Evolutionary conservation across 2,329 filamentous ascomycete species (phyloP), one percentile per base, ranked within the genome.

Genomic region (Orbilia brochopaga): DNA sequence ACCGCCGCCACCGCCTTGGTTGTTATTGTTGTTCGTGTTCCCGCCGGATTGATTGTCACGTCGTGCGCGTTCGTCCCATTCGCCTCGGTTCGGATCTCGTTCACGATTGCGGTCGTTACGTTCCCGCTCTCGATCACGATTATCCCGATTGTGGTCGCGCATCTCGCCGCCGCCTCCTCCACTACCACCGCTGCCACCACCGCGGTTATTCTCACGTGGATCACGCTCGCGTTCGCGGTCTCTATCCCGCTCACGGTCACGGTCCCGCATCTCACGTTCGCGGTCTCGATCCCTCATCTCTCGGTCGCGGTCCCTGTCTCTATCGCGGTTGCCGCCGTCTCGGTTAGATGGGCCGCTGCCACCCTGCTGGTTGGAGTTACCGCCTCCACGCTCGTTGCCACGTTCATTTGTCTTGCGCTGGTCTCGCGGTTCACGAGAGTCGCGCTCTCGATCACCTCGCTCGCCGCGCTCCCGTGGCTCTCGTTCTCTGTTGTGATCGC

Each of bases 401-500:
- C 44, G 54, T 11, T 53, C 52, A 17, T 55, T 51, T 17, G 24
- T 23, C 21, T 64, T 51, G 17, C 60, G 51, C 15, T 57, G 61
- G 17, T 65, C 61, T 27, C 63, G 54, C 3, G 56, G 50, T 37
- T 42, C 66, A 2, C 67, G 42, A 32, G 27, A 30, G n/a, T 74
- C 70, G 23, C 70, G 46, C 11, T 75, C 75, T 6, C 73, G 69
- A 11, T 75, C 74, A 32, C 27, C 27, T 2, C 74, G 44, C 1
- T 76, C 74, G 5, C 44, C 44, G 10, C 74, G 75, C n/a, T 75
- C 74, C 15, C 74, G 35, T 10, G 52, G 61, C 32, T 74, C 74
- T 19, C 60, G 52, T 11, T 76, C 75, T 10, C 74, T 65, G 19
- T 76, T 73, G 5, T 72, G 50, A 1, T 77, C 74, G 8, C 75